Base-by-base conservation (phyloP, 345 rosid species). In the Gossypium sturtianum region DNA sequence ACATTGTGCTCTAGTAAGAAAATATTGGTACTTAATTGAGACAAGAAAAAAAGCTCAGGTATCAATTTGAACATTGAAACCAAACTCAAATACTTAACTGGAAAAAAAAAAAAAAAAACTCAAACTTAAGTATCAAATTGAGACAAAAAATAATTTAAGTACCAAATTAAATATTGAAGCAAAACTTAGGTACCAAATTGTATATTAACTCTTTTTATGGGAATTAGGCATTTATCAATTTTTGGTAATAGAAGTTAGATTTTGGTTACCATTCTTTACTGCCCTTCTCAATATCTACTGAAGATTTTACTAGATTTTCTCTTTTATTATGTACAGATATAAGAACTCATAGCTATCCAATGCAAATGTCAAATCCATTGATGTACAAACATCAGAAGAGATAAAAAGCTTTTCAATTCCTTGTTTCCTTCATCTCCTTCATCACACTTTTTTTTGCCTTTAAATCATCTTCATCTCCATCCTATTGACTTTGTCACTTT, bases 361-460 rank as follows among this genome's bases (percentile, higher is more conserved):
- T 17, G 6, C 19, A 52, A 12, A 56, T 66, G 20, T 73, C 66
- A 78, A 34, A 56, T 72, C 72, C 54, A 34, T 78, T 34, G 44
- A 61, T 44, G 76, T 73, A 73, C 44, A 59, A 66, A 49, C 45
- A 60, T 15, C 47, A 47, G 64, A 29, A 27, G 60, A 58, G 59
- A 58, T 58, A 38, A 17, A 65, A 38, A 6, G 57, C 22, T 34
- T 10, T 53, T 38, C 29, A n/a, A 7, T 8, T 11, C 61, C 57
- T 53, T n/a, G 22, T 2, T 19, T 17, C 64, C 67, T 11, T 23
- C 66, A 53, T 16, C 41, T 17, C 64, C 67, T 11, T 23, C 66
- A 53, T 16, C 41, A 20, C 25, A 7, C 48, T 20, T 71, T 45
- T 34, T 34, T 34, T 71, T 8, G 13, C 60, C 22, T 61, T 57